Base-by-base conservation (phyloP, 495 filamentous ascomycete genomes). In the Entonaema liquescens region DNA sequence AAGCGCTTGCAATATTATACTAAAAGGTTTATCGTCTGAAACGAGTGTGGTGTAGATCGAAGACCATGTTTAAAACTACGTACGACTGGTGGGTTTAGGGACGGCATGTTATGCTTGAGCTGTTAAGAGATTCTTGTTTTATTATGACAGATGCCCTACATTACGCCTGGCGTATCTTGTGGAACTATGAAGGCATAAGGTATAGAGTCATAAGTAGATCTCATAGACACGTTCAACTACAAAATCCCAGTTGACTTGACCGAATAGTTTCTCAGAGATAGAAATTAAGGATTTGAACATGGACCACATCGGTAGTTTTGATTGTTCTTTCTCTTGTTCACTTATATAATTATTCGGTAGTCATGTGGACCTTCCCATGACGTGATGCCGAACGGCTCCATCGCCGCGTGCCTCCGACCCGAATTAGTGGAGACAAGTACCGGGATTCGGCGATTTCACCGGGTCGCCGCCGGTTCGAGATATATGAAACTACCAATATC, bases 351-450 rank as follows among this genome's bases (percentile, higher is more conserved):
- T n/a, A n/a, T n/a, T n/a, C n/a, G 2, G 85, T 86, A 2, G 87
- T 93, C 83, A 92, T 84, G 76, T 95, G 92, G 91, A 87, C n/a
- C 92, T 92, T 44, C 17, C 76, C 92, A 93, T 12, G 86, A 90
- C 17, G 91, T 86, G 11, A 95, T 83, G 12, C 93, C 93, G 66
- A 95, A 92, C 9, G 95, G 77, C 12, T 88, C 81, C 55, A 82
- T 86, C 1, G 89, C 92, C 21, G 83, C 80, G 21, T 92, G 83
- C 76, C 3, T 47, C 42, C 42, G 42, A 11, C 1, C 42, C 19
- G 93, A 91, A 68, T 95, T 84, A 47, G n/a, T 76, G 74, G 2
- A 82, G 67, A 15, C 75, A 68, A 2, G 75, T 74, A 79, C 77
- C 9, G 80, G 54, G 54, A 85, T 72, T 23, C 79, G 74, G 72